These are phyloP conservation scores for Suhomyces maxii DNA, from an alignment of 1,139 yeast genomes.

Conservation along the genomic window DNA sequence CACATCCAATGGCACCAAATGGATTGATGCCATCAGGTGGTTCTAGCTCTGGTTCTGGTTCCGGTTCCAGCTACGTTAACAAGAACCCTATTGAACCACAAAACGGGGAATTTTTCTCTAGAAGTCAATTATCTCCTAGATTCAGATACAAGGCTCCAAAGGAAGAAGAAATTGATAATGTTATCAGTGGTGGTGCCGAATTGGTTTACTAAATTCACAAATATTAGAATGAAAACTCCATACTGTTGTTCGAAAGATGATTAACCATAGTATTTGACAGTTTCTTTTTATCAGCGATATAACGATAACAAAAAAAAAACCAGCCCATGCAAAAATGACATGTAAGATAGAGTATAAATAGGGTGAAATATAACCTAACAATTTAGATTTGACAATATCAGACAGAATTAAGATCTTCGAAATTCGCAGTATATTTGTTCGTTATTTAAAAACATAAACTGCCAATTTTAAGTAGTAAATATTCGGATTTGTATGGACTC, in stretches of 20 bases:
- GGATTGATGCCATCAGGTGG: conserved; percentile 45
- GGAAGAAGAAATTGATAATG: conserved; percentile 69
- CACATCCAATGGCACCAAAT: conserved; percentile 55
- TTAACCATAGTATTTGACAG: neutral
- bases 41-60: conserved; percentile 13
- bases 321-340: too few relatives aligned
- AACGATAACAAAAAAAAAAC: too few relatives aligned
- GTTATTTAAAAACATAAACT: too few relatives aligned
- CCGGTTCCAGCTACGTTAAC: conserved; percentile 23
- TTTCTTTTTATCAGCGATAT: too few relatives aligned
- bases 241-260: neutral
- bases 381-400: too few relatives aligned
- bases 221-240: neutral
- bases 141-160: conserved; percentile 65
- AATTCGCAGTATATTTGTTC: too few relatives aligned
- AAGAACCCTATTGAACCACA: conserved; percentile 40
- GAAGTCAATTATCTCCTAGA: conserved; percentile 67
- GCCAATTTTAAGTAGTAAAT: too few relatives aligned
- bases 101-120: conserved; percentile 54
- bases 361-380: too few relatives aligned
- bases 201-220: conserved; percentile 28
- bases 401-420: too few relatives aligned
- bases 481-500: too few relatives aligned
- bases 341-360: too few relatives aligned
- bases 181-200: conserved; percentile 78